Percentiles rank a stretch among this genome's conserved stretches.
phyloP scores from a whole-genome alignment of 805 yeast genomes.

The Nakazawaea anatomiae region DNA sequence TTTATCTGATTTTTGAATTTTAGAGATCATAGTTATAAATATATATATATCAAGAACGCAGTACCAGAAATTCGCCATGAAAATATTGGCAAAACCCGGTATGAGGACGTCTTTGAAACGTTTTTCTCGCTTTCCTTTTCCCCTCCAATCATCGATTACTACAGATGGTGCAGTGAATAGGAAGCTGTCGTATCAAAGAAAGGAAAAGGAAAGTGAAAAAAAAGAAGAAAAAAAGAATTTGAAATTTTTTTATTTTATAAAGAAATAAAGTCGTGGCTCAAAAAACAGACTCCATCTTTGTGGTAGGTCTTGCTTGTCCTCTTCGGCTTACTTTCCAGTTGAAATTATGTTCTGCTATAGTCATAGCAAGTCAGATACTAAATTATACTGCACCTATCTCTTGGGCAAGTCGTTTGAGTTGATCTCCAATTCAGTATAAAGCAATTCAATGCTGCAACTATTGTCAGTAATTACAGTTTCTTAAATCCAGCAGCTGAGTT shows the following conservation, averaged over 20 bases:
- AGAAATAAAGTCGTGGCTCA: not conserved
- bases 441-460: no score
- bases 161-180: conserved; percentile 39
- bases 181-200: conserved; percentile 35
- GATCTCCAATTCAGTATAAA: no score
- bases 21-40: not conserved
- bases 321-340: not conserved
- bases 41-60: conserved; percentile 32
- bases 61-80: conserved; percentile 27
- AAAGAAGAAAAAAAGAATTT: conserved; percentile 4
- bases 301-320: not conserved
- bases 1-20: no score
- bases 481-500: no score
- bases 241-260: not conserved
- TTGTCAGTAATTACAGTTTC: no score
- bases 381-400: no score
- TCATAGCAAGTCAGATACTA: not conserved
- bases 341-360: not conserved
- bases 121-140: conserved; percentile 35
- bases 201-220: conserved; percentile 14
- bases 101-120: conserved; percentile 32
- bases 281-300: not conserved
- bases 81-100: conserved; percentile 19
- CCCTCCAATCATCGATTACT: conserved; percentile 35
- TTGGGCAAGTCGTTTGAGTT: no score